These are phyloP conservation scores for Vigna mungo DNA, from an alignment of 306 rosid genomes.

Conservation along the genomic window DNA sequence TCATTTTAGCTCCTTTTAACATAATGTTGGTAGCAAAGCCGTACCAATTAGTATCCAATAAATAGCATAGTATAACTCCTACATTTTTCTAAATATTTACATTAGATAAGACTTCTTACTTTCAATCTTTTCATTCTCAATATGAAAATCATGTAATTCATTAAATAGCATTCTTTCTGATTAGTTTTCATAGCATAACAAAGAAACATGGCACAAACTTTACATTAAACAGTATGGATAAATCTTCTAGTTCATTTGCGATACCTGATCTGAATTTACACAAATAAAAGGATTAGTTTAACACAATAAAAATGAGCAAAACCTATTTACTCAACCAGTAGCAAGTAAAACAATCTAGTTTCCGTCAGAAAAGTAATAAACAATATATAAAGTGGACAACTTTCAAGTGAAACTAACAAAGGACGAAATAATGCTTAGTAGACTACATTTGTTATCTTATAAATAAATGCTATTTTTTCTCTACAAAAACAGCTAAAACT, in stretches of 20 bases:
- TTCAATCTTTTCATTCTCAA: no score
- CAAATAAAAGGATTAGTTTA: neutral
- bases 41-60: no score
- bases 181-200: neutral
- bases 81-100: no score
- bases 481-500: conserved; percentile 39
- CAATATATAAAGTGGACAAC: conserved; percentile 32
- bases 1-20: no score
- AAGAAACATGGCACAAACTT: neutral
- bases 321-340: conserved; percentile 4
- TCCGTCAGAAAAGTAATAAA: neutral
- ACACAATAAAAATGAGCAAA: neutral
- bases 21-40: no score
- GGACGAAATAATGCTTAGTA: conserved; percentile 29
- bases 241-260: neutral
- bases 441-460: conserved; percentile 41
- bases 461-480: conserved; percentile 50
- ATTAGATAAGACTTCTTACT: no score
- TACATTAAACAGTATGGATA: neutral
- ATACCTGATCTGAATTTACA: neutral
- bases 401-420: conserved; percentile 11
- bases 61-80: no score
- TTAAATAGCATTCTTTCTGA: no score
- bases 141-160: no score
- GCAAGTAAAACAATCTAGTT: conserved; percentile 25